phyloP scores from a whole-genome alignment of 352 stramenopile genomes.

The Stephanocyclus meneghinianus region DNA sequence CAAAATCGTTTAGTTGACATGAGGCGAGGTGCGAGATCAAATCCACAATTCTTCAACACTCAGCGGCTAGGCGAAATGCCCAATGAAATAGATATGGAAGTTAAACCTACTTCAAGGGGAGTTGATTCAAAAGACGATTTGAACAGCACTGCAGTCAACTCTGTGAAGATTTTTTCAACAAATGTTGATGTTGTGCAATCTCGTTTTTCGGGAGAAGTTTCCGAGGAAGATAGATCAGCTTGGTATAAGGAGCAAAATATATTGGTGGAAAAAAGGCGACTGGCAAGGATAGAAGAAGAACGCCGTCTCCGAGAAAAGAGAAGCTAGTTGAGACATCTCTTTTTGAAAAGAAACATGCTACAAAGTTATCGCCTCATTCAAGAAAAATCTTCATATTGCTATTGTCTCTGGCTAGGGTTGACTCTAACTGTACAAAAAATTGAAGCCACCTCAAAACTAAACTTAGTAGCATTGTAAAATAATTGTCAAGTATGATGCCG shows the following conservation, averaged over 20 bases:
- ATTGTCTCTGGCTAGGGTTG: no score
- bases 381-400: no score
- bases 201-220: neutral
- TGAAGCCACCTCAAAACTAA: no score
- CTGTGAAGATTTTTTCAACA: no score
- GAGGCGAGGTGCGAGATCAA: slow-evolving; percentile 1
- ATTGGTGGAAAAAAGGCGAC: slow-evolving; percentile 11
- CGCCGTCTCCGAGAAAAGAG: neutral
- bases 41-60: neutral
- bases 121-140: neutral
- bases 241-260: slow-evolving; percentile 16
- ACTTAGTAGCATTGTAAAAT: no score
- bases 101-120: no score
- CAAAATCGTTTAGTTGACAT: slow-evolving; percentile 19
- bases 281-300: slow-evolving; percentile 5
- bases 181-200: no score
- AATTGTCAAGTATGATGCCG: no score
- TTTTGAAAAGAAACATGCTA: neutral
- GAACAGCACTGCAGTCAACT: neutral
- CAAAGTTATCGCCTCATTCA: no score
- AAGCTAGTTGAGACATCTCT: neutral
- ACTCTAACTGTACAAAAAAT: no score
- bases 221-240: neutral
- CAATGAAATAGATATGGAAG: slow-evolving; percentile 6
- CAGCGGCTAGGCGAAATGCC: no score